Base-by-base conservation (phyloP, 305 asterid species). In the Fraxinus sp. region DNA sequence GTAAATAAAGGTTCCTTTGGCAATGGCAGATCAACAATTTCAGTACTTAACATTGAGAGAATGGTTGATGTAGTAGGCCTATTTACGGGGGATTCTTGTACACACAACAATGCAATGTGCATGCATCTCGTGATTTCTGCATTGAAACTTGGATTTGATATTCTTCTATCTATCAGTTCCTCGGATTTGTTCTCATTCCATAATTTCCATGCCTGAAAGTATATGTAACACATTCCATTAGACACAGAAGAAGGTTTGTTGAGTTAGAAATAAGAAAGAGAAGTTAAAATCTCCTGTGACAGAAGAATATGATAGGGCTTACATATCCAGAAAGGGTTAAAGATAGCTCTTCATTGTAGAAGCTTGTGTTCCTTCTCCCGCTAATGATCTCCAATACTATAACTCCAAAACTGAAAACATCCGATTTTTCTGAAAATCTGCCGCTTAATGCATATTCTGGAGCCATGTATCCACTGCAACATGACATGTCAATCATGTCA, bases 361-460 rank as follows among this genome's bases (percentile, higher is more conserved):
- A 77, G 9, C 83, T 30, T 1, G 84, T 55, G 75, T 86, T 87
- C 81, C n/a, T 83, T 79, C 83, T 83, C 46, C 89, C 89, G 6
- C 89, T 81, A 0, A 79, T 37, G 52, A 87, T 83, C 79, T 85
- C 90, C 18, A 87, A 41, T 43, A 81, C 20, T 81, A 87, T 3
- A 30, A 87, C 85, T 24, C 88, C 90, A 5, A 85, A 83, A 79
- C 90, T 87, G 20, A 83, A 85, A 30, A 85, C 80, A 32, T 87
- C 84, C 0, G 90, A 87, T 57, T 85, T 87, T 80, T 85, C 90
- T 13, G 88, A 87, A 77, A 87, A 85, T 78, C 81, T 82, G 30
- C 90, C 88, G 0, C 83, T 20, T 20, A 85, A 80, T 77, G 88
- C 88, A 78, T 87, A 87, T 77, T 87, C 88, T 16, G 88, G 90